Evolutionary conservation across 2,329 filamentous ascomycete species (phyloP).

Genomic region (Ceratocystis destructans): DNA sequence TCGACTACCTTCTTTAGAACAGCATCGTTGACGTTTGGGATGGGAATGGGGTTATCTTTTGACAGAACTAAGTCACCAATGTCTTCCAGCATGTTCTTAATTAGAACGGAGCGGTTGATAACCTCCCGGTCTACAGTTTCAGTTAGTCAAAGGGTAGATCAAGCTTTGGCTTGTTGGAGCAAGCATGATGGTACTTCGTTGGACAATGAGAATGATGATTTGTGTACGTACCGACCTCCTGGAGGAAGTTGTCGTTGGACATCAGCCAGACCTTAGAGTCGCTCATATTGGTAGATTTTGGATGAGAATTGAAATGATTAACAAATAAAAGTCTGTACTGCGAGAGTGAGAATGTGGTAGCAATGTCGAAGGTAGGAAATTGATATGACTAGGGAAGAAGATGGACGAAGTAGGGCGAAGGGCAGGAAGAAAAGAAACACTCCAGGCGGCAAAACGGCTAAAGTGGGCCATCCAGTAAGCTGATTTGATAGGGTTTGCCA

Average conservation of each 20-base stretch:
- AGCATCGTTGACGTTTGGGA: slow-evolving; percentile 83
- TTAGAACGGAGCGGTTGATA: slow-evolving; percentile 80
- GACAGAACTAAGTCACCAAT: slow-evolving; percentile 50
- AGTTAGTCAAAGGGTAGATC: neutral
- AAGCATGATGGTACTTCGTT: neutral
- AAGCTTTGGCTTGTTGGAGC: neutral
- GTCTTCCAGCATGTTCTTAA: slow-evolving; percentile 98
- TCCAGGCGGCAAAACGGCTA: neutral
- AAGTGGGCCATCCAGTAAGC: neutral
- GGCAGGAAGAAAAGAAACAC: neutral
- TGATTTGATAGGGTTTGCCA: neutral
- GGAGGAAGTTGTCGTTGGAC: slow-evolving; percentile 38
- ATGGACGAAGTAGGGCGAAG: neutral
- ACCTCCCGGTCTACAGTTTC: slow-evolving; percentile 55
- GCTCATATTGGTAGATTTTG: slow-evolving; percentile 26
- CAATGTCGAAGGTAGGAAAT: neutral
- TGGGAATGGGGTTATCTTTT: slow-evolving; percentile 60
- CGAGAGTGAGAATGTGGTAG: too few relatives aligned
- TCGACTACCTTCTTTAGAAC: slow-evolving; percentile 94
- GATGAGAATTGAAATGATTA: neutral
- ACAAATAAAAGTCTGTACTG: neutral
- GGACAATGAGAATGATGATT: neutral
- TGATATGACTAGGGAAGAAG: neutral
- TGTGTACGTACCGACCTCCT: slow-evolving; percentile 34
- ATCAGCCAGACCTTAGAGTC: slow-evolving; percentile 33